Evolutionary conservation across 1,284 basidiomycete species (phyloP), one percentile per base, ranked within the genome.

Genomic region (Trichosporon asahii): DNA sequence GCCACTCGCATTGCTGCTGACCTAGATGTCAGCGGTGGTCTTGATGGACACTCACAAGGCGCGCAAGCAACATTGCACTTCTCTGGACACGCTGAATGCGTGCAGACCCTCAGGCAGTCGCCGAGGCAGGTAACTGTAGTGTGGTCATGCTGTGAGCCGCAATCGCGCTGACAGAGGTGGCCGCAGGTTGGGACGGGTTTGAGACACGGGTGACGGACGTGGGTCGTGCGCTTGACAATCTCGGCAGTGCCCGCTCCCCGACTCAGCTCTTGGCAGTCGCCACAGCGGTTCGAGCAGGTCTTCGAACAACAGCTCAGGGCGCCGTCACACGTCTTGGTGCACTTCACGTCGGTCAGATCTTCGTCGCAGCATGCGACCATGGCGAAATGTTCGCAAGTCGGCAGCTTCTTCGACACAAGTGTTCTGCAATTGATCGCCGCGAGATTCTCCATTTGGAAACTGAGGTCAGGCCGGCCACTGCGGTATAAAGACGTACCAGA

Each of bases 341-440:
- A 91, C 0, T 27, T 63, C 65, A 85, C 75, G 0, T 70, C 70
- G 0, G 79, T 75, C n/a, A 87, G 83, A 68, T 64, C 53, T 1
- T 88, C 85, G 18, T 77, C 73, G 2, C 84, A 83, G 76, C 90
- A 91, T 21, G 75, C 67, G 81, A 89, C 85, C 3, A 53, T 69
- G 2, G 82, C 84, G 0, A 68, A 75, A 73, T 91, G 90, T 75
- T 90, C 89, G 79, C 90, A 92, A 3, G 75, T 75, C 0, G 85
- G 83, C 5, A 91, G 85, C 3, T 73, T 66, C 76, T 88, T 89
- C 40, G 70, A 71, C 18, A 90, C 84, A 11, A 73, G 67, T 14
- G 79, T 80, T 0, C 79, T 60, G 75, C 91, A 92, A 35, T 73
- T 72, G 11, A 35, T 11, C 33, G 33, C 33, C 33, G 4, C 33